These are phyloP conservation scores for Plectosphaerella cucumerina DNA, from an alignment of 2,329 filamentous ascomycete genomes.

Conservation along the genomic window DNA sequence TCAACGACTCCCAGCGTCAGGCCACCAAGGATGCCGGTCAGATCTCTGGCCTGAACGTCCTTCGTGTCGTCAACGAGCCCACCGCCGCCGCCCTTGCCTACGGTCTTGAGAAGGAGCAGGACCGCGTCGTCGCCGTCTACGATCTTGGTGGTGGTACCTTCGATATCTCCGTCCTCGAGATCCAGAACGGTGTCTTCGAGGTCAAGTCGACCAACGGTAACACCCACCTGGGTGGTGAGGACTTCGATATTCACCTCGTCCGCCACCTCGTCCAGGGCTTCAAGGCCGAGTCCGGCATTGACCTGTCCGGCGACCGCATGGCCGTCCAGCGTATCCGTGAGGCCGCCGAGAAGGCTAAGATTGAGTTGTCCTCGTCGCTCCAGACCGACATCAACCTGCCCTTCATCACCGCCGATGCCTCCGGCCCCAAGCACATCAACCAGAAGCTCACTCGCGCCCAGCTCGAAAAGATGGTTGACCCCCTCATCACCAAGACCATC, in stretches of 20 bases:
- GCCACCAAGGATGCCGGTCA: conserved; percentile 97
- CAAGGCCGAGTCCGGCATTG: conserved; percentile 92
- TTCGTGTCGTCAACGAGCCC: conserved; percentile 97
- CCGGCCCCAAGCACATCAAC: conserved; percentile 98
- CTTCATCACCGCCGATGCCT: conserved; percentile 95
- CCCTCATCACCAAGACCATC: conserved; percentile 79
- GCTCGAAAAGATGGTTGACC: conserved; percentile 89
- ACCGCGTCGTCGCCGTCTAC: conserved; percentile 90
- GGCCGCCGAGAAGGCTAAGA: conserved; percentile 99
- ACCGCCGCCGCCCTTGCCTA: conserved; percentile 95
- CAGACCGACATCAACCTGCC: conserved; percentile 98
- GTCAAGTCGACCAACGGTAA: conserved; percentile 99
- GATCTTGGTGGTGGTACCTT: conserved; percentile 98
- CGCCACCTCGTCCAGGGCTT: conserved; percentile 91
- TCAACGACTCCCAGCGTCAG: conserved; percentile 97
- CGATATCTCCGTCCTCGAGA: conserved; percentile 97
- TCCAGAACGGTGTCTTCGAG: conserved; percentile 97
- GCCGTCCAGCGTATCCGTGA: conserved; percentile 98
- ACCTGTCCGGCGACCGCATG: conserved; percentile 91
- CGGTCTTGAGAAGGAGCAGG: conserved; percentile 90
- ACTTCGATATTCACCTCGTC: conserved; percentile 94
- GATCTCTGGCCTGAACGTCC: conserved; percentile 92
- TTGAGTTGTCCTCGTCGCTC: conserved; percentile 90
- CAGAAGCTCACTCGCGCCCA: conserved; percentile 87
- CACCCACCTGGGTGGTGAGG: conserved; percentile 95